Percentiles rank a stretch among this genome's conserved stretches.
Conservation (phyloP, 495 filamentous ascomycete species). For the Talaromyces ruber region DNA sequence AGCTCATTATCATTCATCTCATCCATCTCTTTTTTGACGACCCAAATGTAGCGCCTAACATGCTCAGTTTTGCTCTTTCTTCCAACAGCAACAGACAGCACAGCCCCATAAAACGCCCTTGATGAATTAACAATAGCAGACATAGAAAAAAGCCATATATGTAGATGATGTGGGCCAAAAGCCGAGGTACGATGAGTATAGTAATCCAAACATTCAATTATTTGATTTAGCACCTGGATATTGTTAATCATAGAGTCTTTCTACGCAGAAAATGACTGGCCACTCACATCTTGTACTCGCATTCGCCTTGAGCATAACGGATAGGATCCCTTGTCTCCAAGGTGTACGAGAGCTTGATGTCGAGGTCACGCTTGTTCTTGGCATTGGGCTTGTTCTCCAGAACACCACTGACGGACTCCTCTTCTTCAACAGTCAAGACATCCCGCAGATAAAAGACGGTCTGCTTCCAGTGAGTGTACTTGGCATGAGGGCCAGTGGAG, state of each 20-base stretch:
- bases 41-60: conserved; percentile 9
- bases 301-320: conserved; percentile 58
- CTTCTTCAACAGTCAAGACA: conserved; percentile 73
- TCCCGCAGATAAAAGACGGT: conserved; percentile 86
- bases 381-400: conserved; percentile 82
- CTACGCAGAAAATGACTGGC: no score
- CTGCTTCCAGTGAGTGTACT: conserved; percentile 94
- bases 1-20: conserved; percentile 30
- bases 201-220: neutral
- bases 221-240: conserved; percentile 33
- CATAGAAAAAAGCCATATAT: conserved; percentile 11
- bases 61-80: conserved; percentile 20
- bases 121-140: neutral
- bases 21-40: conserved; percentile 10
- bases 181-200: neutral
- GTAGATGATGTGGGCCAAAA: neutral
- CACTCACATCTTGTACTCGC: conserved; percentile 85
- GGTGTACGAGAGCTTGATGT: conserved; percentile 79
- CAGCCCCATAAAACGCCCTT: conserved; percentile 7
- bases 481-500: conserved; percentile 81
- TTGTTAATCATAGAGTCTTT: no score
- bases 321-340: conserved; percentile 65
- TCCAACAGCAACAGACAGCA: conserved; percentile 9
- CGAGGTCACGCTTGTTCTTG: conserved; percentile 89
- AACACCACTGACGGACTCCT: conserved; percentile 61